Base-by-base conservation (phyloP, 1,284 basidiomycete genomes). In the Cerioporus squamosus region DNA sequence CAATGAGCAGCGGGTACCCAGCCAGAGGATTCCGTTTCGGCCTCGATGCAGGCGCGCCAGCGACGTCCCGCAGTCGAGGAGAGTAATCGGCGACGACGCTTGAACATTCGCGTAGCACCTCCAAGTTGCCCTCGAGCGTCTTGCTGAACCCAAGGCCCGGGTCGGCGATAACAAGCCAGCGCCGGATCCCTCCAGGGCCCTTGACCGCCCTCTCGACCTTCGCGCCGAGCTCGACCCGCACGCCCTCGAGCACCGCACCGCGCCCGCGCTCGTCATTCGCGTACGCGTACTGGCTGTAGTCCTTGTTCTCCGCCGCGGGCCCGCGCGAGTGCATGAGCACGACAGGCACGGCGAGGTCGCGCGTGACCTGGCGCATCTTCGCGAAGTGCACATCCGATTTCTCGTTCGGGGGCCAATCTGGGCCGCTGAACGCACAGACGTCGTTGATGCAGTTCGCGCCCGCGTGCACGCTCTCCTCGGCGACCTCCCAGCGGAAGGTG, bases 131-230 rank as follows among this genome's bases (percentile, higher is more conserved):
- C 20, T 87, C 79, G 1, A 88, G 73, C 0, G 87, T 84, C 75
- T 99, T 99, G 70, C 96, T 97, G 72, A 98, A 99, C 6, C 97
- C 97, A 51, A 99, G 79, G 0, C 97, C 97, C 0, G 97, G 95
- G 75, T 98, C 97, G 14, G 93, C 81, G 51, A 98, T 83, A 56
- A 98, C 87, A 64, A 94, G 84, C 97, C 97, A 99, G 31, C 94
- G 75, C 53, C 92, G 81, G 5, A 99, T 77, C 8, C 95, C 94
- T 2, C 88, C 88, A 22, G 73, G 77, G 0, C 90, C 89, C 15
- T 80, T 79, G n/a, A 97, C 80, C 14, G 95, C 89, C 1, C 71
- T 68, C 4, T 86, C 78, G 0, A 97, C 84, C 64, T 88, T 88
- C 33, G 74, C 74, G 0, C 86, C 88, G 1, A 99, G 81, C 73